phyloP scores from a whole-genome alignment of 1,284 basidiomycete species.

The Apiotrichum siamense region DNA sequence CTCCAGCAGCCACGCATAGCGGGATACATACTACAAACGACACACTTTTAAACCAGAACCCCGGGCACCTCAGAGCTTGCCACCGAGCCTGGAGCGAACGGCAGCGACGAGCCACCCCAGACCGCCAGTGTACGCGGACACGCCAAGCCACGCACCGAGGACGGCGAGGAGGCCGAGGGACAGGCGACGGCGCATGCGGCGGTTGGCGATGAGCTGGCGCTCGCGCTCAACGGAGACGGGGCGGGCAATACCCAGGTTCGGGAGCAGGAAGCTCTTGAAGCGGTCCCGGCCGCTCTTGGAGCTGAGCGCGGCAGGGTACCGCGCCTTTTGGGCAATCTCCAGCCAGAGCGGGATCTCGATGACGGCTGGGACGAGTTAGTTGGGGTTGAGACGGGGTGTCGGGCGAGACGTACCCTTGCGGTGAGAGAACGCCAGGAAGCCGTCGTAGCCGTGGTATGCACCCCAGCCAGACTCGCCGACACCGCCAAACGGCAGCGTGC shows the following conservation, averaged over 20 bases:
- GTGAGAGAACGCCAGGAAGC: constrained; percentile 45
- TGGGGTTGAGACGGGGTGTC: neutral
- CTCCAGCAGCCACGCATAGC: too few relatives aligned
- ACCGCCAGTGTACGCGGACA: neutral
- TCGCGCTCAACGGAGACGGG: constrained; percentile 40
- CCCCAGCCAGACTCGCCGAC: constrained; percentile 47
- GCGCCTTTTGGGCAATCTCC: constrained; percentile 19
- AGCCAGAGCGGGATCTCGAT: constrained; percentile 33
- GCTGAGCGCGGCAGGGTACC: constrained; percentile 38
- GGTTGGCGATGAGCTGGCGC: constrained; percentile 6
- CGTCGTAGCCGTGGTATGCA: constrained; percentile 41
- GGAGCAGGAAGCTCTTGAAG: constrained; percentile 26
- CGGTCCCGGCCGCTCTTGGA: constrained; percentile 16
- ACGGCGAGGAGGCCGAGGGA: constrained; percentile 12
- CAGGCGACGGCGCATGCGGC: constrained; percentile 6
- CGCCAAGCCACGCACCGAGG: constrained; percentile 14
- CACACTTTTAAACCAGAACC: too few relatives aligned
- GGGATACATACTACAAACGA: too few relatives aligned
- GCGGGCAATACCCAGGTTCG: constrained; percentile 24
- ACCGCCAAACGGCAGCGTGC: constrained; percentile 44
- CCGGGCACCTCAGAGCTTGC: too few relatives aligned
- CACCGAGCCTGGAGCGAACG: constrained; percentile 4
- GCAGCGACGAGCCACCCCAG: neutral
- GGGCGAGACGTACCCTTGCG: constrained; percentile 29
- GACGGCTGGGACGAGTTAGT: constrained; percentile 23